Evolutionary conservation across 176 grass and related monocot species (phyloP).

Genomic region (Sorghum bicolor): Sorghum_bicolor_NCBIv3 NC_012873.2:65213501-65214000

Average conservation of each 20-base stretch:
- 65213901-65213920: no score
- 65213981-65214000: no score
- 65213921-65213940: no score
- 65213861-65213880: no score
- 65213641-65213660: background rate
- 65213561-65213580: background rate
- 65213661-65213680: background rate
- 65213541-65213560: background rate
- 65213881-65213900: no score
- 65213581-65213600: background rate
- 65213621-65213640: background rate
- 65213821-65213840: background rate
- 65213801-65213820: no score
- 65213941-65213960: no score
- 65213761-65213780: background rate
- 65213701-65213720: background rate
- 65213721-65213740: background rate
- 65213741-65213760: background rate
- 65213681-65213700: background rate
- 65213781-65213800: no score
- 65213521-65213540: background rate
- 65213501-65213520: background rate
- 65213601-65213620: background rate
- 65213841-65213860: background rate
- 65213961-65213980: no score